A percentile compares a stretch with the other conserved stretches of the same genome.
phyloP scores from a whole-genome alignment of 2,329 filamentous ascomycete genomes.

The Zasmidium citrigriseum region DNA sequence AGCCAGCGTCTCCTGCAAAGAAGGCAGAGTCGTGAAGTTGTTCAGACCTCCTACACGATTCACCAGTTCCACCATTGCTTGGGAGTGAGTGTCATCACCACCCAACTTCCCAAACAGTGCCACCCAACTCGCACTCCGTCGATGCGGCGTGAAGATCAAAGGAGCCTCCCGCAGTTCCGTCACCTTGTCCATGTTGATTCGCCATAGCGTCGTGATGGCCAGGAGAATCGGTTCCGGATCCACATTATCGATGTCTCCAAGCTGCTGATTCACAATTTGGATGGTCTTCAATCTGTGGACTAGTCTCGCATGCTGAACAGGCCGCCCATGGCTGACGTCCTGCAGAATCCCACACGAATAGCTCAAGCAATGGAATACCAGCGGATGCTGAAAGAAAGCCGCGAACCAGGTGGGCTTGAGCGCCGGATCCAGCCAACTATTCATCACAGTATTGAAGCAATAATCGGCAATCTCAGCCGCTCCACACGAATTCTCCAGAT shows the following conservation, averaged over 20 bases:
- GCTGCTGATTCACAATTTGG: slow-evolving; percentile 11
- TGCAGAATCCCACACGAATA: slow-evolving; percentile 13
- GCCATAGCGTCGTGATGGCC: slow-evolving; percentile 14
- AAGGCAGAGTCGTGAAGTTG: slow-evolving; percentile 12
- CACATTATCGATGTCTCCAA: slow-evolving; percentile 5
- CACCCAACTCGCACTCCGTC: slow-evolving; percentile 11
- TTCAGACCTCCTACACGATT: slow-evolving; percentile 8
- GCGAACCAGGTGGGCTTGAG: slow-evolving; percentile 12
- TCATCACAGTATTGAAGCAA: slow-evolving; percentile 12
- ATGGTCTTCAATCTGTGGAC: slow-evolving; percentile 8
- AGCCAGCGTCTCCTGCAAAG: slow-evolving; percentile 10
- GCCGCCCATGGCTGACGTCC: slow-evolving; percentile 4
- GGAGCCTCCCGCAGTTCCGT: neutral
- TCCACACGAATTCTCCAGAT: slow-evolving; percentile 3
- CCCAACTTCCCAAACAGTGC: slow-evolving; percentile 10
- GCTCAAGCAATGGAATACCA: slow-evolving; percentile 14
- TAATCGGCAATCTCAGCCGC: slow-evolving; percentile 14
- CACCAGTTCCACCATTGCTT: slow-evolving; percentile 11
- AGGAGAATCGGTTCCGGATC: slow-evolving; percentile 17
- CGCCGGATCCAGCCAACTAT: slow-evolving; percentile 6
- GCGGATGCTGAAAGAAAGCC: slow-evolving; percentile 13
- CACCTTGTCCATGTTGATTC: slow-evolving; percentile 11
- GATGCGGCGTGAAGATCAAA: slow-evolving; percentile 11
- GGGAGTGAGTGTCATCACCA: slow-evolving; percentile 11
- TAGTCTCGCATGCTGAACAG: slow-evolving; percentile 9